Percentiles rank a stretch among this genome's conserved stretches.
phyloP scores from a whole-genome alignment of 116 monocot species.

The Iris pallida region DNA sequence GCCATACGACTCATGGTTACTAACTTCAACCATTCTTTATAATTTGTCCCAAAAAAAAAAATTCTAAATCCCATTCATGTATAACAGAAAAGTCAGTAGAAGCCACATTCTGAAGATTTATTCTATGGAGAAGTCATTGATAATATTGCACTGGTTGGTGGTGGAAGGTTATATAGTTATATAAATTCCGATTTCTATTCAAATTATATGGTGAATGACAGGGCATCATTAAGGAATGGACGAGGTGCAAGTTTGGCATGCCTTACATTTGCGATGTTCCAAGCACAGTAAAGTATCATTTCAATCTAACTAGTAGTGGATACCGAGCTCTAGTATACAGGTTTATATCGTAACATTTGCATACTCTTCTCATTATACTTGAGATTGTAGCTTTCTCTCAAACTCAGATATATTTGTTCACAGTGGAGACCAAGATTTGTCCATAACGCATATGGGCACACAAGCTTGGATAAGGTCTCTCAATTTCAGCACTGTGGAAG shows the following conservation, averaged over 20 bases:
- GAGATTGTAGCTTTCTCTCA: neutral
- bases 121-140: no score
- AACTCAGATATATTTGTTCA: neutral
- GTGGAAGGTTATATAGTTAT: no score
- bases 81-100: no score
- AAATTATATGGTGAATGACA: neutral
- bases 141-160: no score
- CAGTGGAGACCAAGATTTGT: slow-evolving; percentile 45
- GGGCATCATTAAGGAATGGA: slow-evolving; percentile 10
- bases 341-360: slow-evolving; percentile 7
- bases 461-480: slow-evolving; percentile 45
- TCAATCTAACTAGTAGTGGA: slow-evolving; percentile 33
- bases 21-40: no score
- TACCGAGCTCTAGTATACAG: slow-evolving; percentile 70
- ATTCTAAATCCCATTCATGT: no score
- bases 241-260: slow-evolving; percentile 1
- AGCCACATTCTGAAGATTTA: no score
- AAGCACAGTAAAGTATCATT: slow-evolving; percentile 49
- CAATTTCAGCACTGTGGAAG: slow-evolving; percentile 25
- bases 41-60: no score
- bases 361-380: no score
- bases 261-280: slow-evolving; percentile 23
- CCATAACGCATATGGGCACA: slow-evolving; percentile 25
- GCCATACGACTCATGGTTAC: no score
- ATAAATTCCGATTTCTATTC: no score